Evolutionary conservation across 176 grass and related monocot species (phyloP).

Genomic region (Cenchrus fungigraminus): DNA sequence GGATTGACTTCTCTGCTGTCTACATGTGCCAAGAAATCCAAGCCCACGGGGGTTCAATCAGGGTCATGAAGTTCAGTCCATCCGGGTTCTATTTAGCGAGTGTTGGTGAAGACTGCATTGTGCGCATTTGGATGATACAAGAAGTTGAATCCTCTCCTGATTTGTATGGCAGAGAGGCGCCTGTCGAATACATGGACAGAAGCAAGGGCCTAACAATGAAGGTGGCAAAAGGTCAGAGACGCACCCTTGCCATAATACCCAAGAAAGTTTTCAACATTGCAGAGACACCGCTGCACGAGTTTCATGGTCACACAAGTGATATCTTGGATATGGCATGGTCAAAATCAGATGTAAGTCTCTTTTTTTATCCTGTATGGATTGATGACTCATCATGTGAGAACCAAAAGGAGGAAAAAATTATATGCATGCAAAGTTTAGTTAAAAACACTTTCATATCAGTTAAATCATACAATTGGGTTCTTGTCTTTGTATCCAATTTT

Average conservation of each 20-base stretch:
- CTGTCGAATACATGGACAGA: slow-evolving; percentile 35
- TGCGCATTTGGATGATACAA: slow-evolving; percentile 69
- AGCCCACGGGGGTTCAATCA: slow-evolving; percentile 74
- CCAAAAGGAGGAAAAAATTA: background rate
- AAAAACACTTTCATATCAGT: background rate
- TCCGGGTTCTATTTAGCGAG: slow-evolving; percentile 67
- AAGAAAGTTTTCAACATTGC: slow-evolving; percentile 61
- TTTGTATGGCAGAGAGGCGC: slow-evolving; percentile 38
- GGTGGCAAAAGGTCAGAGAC: slow-evolving; percentile 16
- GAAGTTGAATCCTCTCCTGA: slow-evolving; percentile 55
- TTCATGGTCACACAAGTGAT: slow-evolving; percentile 64
- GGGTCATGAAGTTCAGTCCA: slow-evolving; percentile 66
- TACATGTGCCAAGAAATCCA: slow-evolving; percentile 77
- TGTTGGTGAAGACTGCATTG: slow-evolving; percentile 66
- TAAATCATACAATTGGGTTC: background rate
- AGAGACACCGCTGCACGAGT: slow-evolving; percentile 67
- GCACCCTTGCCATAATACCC: slow-evolving; percentile 61
- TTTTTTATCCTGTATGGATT: background rate
- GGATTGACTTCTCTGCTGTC: slow-evolving; percentile 74
- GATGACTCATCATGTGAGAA: background rate
- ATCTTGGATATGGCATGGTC: slow-evolving; percentile 88
- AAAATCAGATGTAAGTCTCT: slow-evolving; percentile 64
- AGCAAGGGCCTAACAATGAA: slow-evolving; percentile 40
- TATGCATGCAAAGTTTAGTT: background rate
- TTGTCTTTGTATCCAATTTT: background rate